Evolutionary conservation across 2,329 filamentous ascomycete genomes (phyloP), one percentile per base, ranked within the genome.

Genomic region (Aureobasidium subglaciale): DNA sequence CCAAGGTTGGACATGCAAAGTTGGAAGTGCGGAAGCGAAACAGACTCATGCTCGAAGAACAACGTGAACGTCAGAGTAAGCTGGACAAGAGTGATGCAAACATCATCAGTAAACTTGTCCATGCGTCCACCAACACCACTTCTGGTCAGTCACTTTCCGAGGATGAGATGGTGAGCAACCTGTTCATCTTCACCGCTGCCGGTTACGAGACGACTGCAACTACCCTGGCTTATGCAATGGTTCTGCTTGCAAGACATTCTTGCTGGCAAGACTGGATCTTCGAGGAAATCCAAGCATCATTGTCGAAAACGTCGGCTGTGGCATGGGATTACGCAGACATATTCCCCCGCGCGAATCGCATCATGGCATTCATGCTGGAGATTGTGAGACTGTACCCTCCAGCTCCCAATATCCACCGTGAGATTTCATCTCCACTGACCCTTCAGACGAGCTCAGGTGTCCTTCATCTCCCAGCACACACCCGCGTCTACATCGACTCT

Each of bases 201-300:
- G 76, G 76, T 2, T 75, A 75, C 58, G 74, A 80, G 58, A 76
- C 74, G 0, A 78, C 76, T 1, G 75, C 77, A 2, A 77, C 76
- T 50, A 76, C 75, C 0, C 68, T 81, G 42, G 69, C 73, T 1
- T 82, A 75, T 59, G 72, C 75, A 2, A 61, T 80, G n/a, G 69
- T 71, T 1, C 81, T 37, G 34, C 4, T 37, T 0, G 71, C 76
- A 1, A 63, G 70, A 1, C 66, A 78, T 56, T 75, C 76, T 0
- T 63, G 76, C 50, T 75, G 74, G 66, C 79, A 82, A 63, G 70
- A 72, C 3, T 81, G 79, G 78, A 61, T 82, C 3, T 65, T 66
- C 8, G 76, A 76, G 54, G 80, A 82, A 60, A 67, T 80, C 32
- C 42, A 42, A 61, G 2, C 63, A 78, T 6, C 27, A 73, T 4